Conservation (phyloP, 768 basidiomycete genomes). For the Trametes cingulata region DNA sequence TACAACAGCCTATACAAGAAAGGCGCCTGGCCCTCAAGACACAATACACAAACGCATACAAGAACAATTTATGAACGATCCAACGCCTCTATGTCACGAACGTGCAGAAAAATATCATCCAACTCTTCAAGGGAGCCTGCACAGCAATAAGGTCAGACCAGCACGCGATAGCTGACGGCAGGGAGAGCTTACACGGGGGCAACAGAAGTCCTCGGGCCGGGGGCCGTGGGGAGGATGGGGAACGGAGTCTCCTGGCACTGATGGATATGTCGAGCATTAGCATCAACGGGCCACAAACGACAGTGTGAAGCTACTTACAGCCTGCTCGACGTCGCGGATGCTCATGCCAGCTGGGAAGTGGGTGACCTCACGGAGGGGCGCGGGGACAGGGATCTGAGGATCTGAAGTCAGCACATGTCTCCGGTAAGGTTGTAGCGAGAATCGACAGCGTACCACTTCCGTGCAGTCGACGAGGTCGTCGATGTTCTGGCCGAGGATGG, state of each 20-base stretch:
- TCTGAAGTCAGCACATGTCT: background rate
- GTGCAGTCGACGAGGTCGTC: slow-evolving; percentile 15
- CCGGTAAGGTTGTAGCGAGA: background rate
- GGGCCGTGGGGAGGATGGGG: slow-evolving; percentile 22
- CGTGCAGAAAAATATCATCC: too few species aligned
- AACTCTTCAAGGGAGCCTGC: background rate
- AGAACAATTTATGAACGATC: too few species aligned
- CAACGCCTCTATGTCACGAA: too few species aligned
- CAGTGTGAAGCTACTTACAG: slow-evolving; percentile 14
- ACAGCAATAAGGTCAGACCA: background rate
- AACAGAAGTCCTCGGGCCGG: slow-evolving; percentile 23
- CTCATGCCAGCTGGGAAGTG: slow-evolving; percentile 27
- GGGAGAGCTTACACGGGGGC: slow-evolving; percentile 13
- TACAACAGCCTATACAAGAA: too few species aligned
- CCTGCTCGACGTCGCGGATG: slow-evolving; percentile 25
- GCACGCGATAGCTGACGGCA: background rate
- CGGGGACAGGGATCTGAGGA: slow-evolving; percentile 8
- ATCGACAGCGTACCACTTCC: slow-evolving; percentile 8
- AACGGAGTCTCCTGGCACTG: slow-evolving; percentile 24
- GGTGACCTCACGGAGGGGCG: slow-evolving; percentile 8
- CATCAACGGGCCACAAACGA: too few species aligned
- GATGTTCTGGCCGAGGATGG: slow-evolving; percentile 8
- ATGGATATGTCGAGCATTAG: background rate
- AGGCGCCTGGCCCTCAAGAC: too few species aligned
- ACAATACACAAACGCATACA: too few species aligned